Conservation (phyloP, 1,139 yeast genomes). For the Candida sanyaensis region DNA sequence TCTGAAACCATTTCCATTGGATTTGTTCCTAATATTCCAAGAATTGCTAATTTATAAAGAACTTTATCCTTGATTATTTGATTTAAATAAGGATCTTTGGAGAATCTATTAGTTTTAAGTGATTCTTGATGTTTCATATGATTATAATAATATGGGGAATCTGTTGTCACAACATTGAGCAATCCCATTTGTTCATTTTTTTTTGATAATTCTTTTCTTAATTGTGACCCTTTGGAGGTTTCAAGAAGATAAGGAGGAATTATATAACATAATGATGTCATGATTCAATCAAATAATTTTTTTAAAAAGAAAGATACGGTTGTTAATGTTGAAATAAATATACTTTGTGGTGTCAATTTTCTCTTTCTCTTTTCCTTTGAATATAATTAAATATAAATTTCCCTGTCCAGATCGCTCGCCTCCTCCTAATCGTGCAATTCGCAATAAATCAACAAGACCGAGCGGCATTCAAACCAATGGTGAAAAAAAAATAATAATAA, state of each 20-base stretch:
- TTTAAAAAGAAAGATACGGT: neutral
- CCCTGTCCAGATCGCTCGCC: neutral
- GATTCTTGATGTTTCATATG: constrained; percentile 5
- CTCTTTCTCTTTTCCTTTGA: neutral
- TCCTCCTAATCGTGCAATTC: neutral
- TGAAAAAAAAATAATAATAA: no score
- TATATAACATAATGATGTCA: constrained; percentile 24
- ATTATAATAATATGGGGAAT: constrained; percentile 25
- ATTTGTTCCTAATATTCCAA: constrained; percentile 40
- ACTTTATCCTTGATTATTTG: constrained; percentile 37
- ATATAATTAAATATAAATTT: neutral
- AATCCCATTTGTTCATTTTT: constrained; percentile 28
- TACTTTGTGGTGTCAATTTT: constrained; percentile 1
- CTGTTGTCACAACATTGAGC: constrained; percentile 28
- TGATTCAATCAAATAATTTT: no score
- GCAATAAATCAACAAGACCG: neutral
- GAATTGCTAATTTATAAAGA: constrained; percentile 35
- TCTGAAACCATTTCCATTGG: constrained; percentile 28
- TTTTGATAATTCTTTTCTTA: constrained; percentile 26
- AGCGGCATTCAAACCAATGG: neutral
- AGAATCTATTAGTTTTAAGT: constrained; percentile 20
- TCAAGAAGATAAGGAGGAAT: constrained; percentile 48
- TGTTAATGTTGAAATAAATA: neutral
- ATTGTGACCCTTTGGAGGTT: constrained; percentile 37
- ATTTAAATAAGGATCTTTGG: constrained; percentile 34